These are phyloP conservation scores for Beauveria australis DNA, from an alignment of 2,329 filamentous ascomycete species.

Conservation along the genomic window DNA sequence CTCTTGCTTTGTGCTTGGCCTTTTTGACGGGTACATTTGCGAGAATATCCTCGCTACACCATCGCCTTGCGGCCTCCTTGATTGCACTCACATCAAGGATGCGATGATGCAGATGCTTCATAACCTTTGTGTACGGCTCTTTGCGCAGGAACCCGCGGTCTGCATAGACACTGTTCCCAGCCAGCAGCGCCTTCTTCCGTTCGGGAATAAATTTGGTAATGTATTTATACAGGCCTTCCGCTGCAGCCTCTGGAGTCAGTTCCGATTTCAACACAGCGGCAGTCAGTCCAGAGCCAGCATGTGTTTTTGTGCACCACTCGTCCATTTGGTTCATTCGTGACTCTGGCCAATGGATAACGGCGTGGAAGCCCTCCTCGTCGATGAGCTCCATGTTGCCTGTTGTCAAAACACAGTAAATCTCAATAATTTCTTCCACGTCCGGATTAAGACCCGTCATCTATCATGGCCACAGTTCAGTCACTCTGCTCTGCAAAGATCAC, in stretches of 20 bases:
- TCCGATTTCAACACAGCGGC: conserved; percentile 64
- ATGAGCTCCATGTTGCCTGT: conserved; percentile 68
- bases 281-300: conserved; percentile 74
- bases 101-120: conserved; percentile 77
- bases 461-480: neutral
- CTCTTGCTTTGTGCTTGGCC: conserved; percentile 69
- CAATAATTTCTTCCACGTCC: conserved; percentile 74
- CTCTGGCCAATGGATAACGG: conserved; percentile 65
- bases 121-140: conserved; percentile 63
- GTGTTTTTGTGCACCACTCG: conserved; percentile 79
- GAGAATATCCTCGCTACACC: conserved; percentile 55
- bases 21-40: conserved; percentile 34
- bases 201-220: conserved; percentile 64
- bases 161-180: conserved; percentile 88
- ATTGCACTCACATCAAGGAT: conserved; percentile 87
- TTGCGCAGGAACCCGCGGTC: conserved; percentile 74
- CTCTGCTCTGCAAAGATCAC: neutral
- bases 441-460: conserved; percentile 79
- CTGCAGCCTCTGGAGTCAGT: conserved; percentile 64
- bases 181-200: conserved; percentile 61
- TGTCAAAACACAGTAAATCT: conserved; percentile 88
- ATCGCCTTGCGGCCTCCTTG: conserved; percentile 82
- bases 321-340: conserved; percentile 70
- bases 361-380: conserved; percentile 71
- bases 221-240: conserved; percentile 66